Percentiles rank a stretch among this genome's conserved stretches.
These are phyloP conservation scores for Tylopilus orsonianus DNA, from an alignment of 1,284 basidiomycete species.

Conservation along the genomic window DNA sequence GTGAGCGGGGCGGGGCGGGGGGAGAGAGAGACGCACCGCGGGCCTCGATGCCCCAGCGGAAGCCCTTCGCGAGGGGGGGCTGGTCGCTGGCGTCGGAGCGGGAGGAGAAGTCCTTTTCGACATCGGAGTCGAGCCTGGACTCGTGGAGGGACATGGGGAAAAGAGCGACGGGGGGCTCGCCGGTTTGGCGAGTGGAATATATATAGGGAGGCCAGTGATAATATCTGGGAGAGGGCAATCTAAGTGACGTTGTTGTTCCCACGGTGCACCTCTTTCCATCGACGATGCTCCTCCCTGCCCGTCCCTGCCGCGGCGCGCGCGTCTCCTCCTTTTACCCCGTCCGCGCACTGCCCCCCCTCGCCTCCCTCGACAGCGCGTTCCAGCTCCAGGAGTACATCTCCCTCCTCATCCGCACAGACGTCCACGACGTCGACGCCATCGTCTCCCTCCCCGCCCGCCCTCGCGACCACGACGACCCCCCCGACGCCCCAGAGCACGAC, in stretches of 20 bases:
- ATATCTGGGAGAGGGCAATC: background rate
- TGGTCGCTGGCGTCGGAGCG: conserved; percentile 12
- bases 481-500: conserved; percentile 40
- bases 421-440: conserved; percentile 85
- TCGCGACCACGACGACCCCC: conserved; percentile 41
- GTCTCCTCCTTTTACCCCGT: conserved; percentile 77
- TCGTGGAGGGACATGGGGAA: conserved; percentile 26
- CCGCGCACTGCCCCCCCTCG: conserved; percentile 62
- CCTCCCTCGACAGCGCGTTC: conserved; percentile 85
- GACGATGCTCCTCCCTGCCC: conserved; percentile 42
- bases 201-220: too few species aligned
- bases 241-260: conserved; percentile 16
- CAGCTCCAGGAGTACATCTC: conserved; percentile 95
- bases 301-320: conserved; percentile 70
- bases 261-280: conserved; percentile 3
- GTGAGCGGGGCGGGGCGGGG: background rate
- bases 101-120: conserved; percentile 33
- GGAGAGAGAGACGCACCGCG: conserved; percentile 19
- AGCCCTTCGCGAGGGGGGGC: conserved; percentile 17
- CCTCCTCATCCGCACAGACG: conserved; percentile 79
- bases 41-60: conserved; percentile 34
- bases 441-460: conserved; percentile 64
- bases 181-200: too few species aligned
- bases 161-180: conserved; percentile 10
- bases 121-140: conserved; percentile 23